Conservation (phyloP, 1,284 basidiomycete species). For the Psilocybe mexicana region DNA sequence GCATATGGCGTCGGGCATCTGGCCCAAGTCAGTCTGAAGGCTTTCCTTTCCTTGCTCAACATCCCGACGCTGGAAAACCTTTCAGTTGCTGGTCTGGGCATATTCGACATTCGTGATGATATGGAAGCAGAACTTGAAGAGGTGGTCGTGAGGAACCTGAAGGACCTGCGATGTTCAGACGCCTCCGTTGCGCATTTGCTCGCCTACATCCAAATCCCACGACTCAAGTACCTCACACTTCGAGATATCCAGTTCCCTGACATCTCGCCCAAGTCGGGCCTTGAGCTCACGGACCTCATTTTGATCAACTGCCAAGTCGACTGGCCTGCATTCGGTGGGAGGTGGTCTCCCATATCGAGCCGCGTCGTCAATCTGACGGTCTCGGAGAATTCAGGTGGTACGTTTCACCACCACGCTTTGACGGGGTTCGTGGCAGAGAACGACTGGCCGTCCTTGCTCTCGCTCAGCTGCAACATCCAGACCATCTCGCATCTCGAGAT, state of each 20-base stretch:
- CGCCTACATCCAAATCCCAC: neutral
- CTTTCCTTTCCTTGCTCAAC: neutral
- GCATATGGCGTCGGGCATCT: neutral
- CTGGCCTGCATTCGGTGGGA: neutral
- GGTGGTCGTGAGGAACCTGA: neutral
- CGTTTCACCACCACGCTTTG: neutral
- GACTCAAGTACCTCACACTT: neutral
- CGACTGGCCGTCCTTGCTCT: neutral
- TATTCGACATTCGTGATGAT: neutral
- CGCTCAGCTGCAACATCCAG: slow-evolving; percentile 1
- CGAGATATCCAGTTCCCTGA: neutral
- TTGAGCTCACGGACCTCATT: neutral
- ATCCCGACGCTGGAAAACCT: neutral
- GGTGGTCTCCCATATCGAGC: neutral
- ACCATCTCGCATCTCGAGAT: neutral
- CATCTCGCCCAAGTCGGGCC: neutral
- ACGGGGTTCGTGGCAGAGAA: neutral
- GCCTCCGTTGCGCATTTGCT: neutral
- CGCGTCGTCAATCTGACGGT: neutral
- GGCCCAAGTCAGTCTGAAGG: neutral
- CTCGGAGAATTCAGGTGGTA: neutral
- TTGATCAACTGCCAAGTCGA: neutral
- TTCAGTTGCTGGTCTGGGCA: neutral
- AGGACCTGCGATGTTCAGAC: neutral
- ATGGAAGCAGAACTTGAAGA: neutral